Base-by-base conservation (phyloP, 2,329 filamentous ascomycete species). In the Fusarium pininemorale region DNA sequence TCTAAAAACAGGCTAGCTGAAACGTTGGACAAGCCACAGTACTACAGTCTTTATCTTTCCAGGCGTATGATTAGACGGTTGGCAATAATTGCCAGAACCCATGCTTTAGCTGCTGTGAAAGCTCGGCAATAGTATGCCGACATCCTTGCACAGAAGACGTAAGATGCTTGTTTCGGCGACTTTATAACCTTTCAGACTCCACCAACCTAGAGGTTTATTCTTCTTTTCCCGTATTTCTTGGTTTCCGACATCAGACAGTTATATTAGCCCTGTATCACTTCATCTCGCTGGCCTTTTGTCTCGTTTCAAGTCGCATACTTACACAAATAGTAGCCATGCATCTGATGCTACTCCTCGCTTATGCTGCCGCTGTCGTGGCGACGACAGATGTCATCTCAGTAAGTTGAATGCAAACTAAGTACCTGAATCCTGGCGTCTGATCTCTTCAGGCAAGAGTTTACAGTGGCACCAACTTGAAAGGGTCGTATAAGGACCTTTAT, bases 351-450 rank as follows among this genome's bases (percentile, higher is more conserved):
- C 1, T 42, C 14, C 3, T 54, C 11, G 24, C 22, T 9, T 42
- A 10, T 30, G n/a, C 28, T 18, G 7, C 22, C 6, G 8, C 2
- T 7, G 28, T 28, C 3, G 16, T 6, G 4, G 53, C 38, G 5
- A 20, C 38, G 0, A 24, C 53, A 32, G 53, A 42, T 15, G 15
- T 56, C 10, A 32, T 56, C 20, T 20, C 53, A 16, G 53, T 30
- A 32, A 5, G 38, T 42, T 7, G 5, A 30, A 22, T 4, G 1
- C 10, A 48, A 7, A 6, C 14, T 2, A n/a, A 16, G 2, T 22
- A 13, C 28, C 18, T 20, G 2, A 7, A 11, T 4, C 3, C 4
- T 3, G 3, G 3, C 5, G 0, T 30, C 15, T 56, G 20, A 42
- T 15, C 3, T 20, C 11, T 20, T 6, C 4, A 56, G 53, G 53